Conservation (phyloP, 2,329 filamentous ascomycete species). For the Phoma sp. region DNA sequence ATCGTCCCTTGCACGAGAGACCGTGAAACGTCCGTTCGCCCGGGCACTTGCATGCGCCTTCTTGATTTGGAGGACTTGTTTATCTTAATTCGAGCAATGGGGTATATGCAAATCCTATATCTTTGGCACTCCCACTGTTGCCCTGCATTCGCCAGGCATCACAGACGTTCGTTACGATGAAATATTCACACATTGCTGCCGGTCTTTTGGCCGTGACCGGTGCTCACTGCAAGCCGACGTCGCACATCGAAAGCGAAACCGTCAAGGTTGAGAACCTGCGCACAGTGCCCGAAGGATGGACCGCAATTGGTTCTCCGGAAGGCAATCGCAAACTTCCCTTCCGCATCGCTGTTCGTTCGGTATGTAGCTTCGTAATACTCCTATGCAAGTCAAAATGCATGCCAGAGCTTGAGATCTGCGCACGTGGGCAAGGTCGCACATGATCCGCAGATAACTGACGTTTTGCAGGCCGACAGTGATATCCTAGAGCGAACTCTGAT, state of each 20-base stretch:
- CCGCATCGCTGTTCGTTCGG: slow-evolving; percentile 50
- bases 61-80: slow-evolving; percentile 27
- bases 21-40: slow-evolving; percentile 11
- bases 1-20: slow-evolving; percentile 19
- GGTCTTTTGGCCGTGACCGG: slow-evolving; percentile 44
- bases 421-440: slow-evolving; percentile 5
- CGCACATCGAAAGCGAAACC: slow-evolving; percentile 36
- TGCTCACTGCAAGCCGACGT: slow-evolving; percentile 37
- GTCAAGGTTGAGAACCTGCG: slow-evolving; percentile 39
- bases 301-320: slow-evolving; percentile 42
- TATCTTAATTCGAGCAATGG: slow-evolving; percentile 19
- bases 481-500: slow-evolving; percentile 66
- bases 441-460: slow-evolving; percentile 22
- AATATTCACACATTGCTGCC: slow-evolving; percentile 37
- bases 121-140: not conserved
- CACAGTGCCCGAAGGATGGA: slow-evolving; percentile 48
- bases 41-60: slow-evolving; percentile 20
- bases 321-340: slow-evolving; percentile 45
- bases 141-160: not conserved
- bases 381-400: not conserved
- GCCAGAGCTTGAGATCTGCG: not conserved
- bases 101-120: slow-evolving; percentile 13
- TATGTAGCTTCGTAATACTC: slow-evolving; percentile 24
- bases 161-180: slow-evolving; percentile 30
- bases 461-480: slow-evolving; percentile 56